Conservation (phyloP, 176 grass and related monocot genomes). For the Leersia perrieri region DNA sequence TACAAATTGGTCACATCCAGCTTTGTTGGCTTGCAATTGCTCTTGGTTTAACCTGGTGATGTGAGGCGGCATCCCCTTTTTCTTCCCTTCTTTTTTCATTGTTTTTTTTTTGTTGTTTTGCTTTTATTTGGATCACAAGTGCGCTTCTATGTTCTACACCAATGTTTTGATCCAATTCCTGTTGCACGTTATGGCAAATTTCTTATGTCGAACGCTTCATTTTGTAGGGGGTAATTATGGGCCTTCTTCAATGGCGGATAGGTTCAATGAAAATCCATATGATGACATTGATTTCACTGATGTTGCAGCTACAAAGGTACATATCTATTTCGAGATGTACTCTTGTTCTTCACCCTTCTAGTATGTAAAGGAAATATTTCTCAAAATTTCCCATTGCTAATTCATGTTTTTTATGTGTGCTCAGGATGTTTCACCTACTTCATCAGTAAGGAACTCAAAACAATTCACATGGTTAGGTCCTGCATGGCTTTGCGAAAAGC, state of each 20-base stretch:
- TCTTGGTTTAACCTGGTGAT: not conserved
- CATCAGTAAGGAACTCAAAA: conserved; percentile 28
- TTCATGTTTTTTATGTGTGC: not conserved
- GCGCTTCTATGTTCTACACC: not conserved
- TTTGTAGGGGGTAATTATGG: conserved; percentile 43
- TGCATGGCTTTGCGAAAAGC: conserved; percentile 63
- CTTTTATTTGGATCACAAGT: not conserved
- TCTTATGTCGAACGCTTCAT: conserved; percentile 5
- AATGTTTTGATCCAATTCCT: not conserved
- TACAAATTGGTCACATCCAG: not conserved
- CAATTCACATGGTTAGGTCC: conserved; percentile 76
- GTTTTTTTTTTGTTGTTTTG: not conserved
- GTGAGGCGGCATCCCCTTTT: not conserved
- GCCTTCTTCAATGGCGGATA: conserved; percentile 34
- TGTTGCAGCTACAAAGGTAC: conserved; percentile 59
- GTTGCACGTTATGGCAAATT: not conserved
- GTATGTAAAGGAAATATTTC: not conserved
- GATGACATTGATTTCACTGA: conserved; percentile 42
- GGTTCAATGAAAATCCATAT: conserved; percentile 30
- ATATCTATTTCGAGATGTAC: conserved; percentile 1
- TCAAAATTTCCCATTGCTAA: conserved; percentile 1
- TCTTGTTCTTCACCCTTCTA: not conserved
- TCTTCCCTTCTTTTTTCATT: not conserved
- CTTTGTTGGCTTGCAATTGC: not conserved
- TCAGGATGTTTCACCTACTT: conserved; percentile 53